phyloP scores from a whole-genome alignment of 148 eudicot genomes.

The Rhododendron simsii region DNA sequence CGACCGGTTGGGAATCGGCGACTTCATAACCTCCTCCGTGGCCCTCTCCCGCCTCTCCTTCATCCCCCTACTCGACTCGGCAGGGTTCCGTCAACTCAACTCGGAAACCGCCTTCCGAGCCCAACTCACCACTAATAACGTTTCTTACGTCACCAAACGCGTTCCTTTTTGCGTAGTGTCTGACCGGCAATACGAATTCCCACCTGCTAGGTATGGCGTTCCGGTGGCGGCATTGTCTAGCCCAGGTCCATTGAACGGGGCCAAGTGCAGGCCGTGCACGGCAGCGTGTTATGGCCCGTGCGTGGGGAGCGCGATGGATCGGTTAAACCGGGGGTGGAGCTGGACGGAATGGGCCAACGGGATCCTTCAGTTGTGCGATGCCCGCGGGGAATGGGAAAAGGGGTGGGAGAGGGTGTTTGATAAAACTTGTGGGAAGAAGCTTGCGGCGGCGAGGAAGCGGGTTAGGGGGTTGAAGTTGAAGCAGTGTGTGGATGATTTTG shows the following conservation, averaged over 20 bases:
- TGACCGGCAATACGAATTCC: conserved; percentile 61
- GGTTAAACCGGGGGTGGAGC: conserved; percentile 61
- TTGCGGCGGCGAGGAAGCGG: conserved; percentile 44
- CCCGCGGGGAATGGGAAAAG: conserved; percentile 59
- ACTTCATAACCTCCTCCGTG: conserved; percentile 54
- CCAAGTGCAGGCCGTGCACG: conserved; percentile 87
- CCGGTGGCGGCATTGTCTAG: conserved; percentile 79
- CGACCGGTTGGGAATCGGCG: conserved; percentile 80
- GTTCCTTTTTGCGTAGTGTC: conserved; percentile 79
- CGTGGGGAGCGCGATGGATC: conserved; percentile 46
- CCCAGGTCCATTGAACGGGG: conserved; percentile 71
- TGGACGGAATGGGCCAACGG: conserved; percentile 64
- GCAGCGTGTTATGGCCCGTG: conserved; percentile 45
- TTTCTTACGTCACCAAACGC: conserved; percentile 29
- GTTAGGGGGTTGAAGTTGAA: conserved; percentile 34
- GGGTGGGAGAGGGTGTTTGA: conserved; percentile 75
- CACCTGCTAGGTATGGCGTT: conserved; percentile 56
- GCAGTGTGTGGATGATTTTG: conserved; percentile 57
- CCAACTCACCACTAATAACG: conserved; percentile 46
- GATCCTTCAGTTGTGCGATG: conserved; percentile 61
- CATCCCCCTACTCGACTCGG: conserved; percentile 51
- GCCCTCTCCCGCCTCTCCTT: conserved; percentile 88
- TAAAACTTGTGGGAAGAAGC: conserved; percentile 32
- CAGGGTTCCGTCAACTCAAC: conserved; percentile 59
- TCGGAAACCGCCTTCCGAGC: conserved; percentile 79